These are phyloP conservation scores for Stachybotrys echinatus DNA, from an alignment of 2,329 filamentous ascomycete species.

Conservation along the genomic window DNA sequence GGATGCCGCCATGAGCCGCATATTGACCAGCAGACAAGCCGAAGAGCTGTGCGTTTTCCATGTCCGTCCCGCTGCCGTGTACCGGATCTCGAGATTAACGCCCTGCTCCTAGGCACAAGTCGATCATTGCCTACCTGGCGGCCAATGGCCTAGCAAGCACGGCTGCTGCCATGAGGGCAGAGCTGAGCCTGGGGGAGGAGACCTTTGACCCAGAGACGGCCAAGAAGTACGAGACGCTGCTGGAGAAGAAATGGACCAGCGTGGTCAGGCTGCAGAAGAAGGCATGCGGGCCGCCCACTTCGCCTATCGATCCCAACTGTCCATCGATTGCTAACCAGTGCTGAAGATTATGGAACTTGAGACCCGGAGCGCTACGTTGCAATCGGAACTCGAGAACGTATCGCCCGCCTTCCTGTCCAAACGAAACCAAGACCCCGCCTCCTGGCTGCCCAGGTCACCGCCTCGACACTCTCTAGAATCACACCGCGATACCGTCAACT, in stretches of 20 bases:
- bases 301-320: not conserved
- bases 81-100: not conserved
- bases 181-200: conserved; percentile 65
- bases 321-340: not conserved
- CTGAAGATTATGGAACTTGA: conserved; percentile 88
- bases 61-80: not conserved
- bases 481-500: conserved; percentile 75
- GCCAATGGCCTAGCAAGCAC: conserved; percentile 66
- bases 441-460: conserved; percentile 82
- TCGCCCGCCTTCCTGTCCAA: conserved; percentile 71
- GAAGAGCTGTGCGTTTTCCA: conserved; percentile 71
- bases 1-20: conserved; percentile 56
- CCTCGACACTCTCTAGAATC: conserved; percentile 78
- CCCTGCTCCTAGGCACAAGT: conserved; percentile 67
- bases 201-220: conserved; percentile 73
- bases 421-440: conserved; percentile 75
- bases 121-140: conserved; percentile 82
- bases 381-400: conserved; percentile 78
- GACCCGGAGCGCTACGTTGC: conserved; percentile 64
- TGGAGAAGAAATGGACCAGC: conserved; percentile 99
- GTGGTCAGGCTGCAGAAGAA: conserved; percentile 94
- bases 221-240: conserved; percentile 89
- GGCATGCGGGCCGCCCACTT: conserved; percentile 39
- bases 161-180: conserved; percentile 68
- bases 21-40: conserved; percentile 74